A percentile compares a stretch with the other conserved stretches of the same genome.
Conservation (phyloP, 306 rosid genomes). For the Dicorynia guianensis region DNA sequence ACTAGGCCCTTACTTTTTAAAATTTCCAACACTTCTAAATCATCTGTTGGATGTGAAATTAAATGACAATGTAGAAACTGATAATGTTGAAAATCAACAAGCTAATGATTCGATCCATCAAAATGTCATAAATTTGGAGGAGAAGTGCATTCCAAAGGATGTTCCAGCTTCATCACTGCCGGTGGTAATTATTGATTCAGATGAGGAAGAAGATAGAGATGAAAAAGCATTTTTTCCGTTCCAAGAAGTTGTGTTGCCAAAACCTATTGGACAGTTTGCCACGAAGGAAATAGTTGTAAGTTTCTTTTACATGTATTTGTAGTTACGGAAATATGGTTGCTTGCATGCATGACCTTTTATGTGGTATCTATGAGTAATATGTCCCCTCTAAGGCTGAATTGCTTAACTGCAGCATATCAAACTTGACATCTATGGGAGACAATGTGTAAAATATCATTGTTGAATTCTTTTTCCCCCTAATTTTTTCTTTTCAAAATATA, state of each 20-base stretch:
- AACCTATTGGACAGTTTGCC: constrained; percentile 42
- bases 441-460: constrained; percentile 21
- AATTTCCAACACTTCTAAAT: constrained; percentile 56
- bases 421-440: constrained; percentile 13
- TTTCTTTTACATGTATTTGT: constrained; percentile 30
- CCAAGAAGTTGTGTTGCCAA: constrained; percentile 56
- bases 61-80: constrained; percentile 34
- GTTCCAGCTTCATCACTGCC: constrained; percentile 38
- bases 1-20: constrained; percentile 53
- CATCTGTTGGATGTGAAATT: constrained; percentile 35
- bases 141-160: constrained; percentile 29
- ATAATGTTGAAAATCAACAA: constrained; percentile 29
- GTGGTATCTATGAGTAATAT: constrained; percentile 13
- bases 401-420: constrained; percentile 17
- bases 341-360: constrained; percentile 32
- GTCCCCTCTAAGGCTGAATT: constrained; percentile 14
- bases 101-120: constrained; percentile 27
- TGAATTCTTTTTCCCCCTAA: constrained; percentile 18
- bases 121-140: constrained; percentile 64
- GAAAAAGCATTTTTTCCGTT: constrained; percentile 47
- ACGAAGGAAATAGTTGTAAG: constrained; percentile 58
- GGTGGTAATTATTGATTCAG: constrained; percentile 79
- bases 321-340: constrained; percentile 16
- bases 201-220: constrained; percentile 69
- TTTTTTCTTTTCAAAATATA: not conserved